phyloP scores from a whole-genome alignment of 140 eudicot genomes.

The Stevia rebaudiana region DNA sequence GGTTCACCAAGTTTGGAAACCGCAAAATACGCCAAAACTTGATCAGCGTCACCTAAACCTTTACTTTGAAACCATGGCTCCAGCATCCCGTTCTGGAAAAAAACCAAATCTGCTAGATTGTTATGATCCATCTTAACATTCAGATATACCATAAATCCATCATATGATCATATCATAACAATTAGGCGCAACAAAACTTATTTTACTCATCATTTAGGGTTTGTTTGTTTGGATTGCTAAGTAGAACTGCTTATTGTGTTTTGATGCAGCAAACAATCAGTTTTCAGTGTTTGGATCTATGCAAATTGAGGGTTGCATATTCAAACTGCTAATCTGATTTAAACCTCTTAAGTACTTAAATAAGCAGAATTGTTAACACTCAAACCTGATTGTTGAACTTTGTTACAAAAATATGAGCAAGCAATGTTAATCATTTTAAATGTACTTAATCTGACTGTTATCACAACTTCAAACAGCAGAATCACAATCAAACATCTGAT shows the following conservation, averaged over 20 bases:
- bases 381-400: not conserved
- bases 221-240: not conserved
- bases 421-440: not conserved
- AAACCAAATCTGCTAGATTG: conserved; percentile 98
- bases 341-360: not conserved
- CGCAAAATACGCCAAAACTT: conserved; percentile 94
- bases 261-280: not conserved
- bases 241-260: not conserved
- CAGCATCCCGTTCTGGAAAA: conserved; percentile 99
- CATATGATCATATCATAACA: not conserved
- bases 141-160: not conserved
- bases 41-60: conserved; percentile 74
- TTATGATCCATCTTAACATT: conserved; percentile 38
- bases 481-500: not conserved
- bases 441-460: not conserved
- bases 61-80: conserved; percentile 96
- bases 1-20: conserved; percentile 93
- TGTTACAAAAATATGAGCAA: not conserved
- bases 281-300: not conserved
- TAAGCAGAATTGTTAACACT: not conserved
- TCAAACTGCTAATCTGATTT: not conserved
- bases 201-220: not conserved
- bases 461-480: not conserved
- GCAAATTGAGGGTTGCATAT: not conserved
- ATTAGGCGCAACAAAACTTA: not conserved